Conservation (phyloP, 202 grass and related monocot species). For the Panicum hallii region DNA sequence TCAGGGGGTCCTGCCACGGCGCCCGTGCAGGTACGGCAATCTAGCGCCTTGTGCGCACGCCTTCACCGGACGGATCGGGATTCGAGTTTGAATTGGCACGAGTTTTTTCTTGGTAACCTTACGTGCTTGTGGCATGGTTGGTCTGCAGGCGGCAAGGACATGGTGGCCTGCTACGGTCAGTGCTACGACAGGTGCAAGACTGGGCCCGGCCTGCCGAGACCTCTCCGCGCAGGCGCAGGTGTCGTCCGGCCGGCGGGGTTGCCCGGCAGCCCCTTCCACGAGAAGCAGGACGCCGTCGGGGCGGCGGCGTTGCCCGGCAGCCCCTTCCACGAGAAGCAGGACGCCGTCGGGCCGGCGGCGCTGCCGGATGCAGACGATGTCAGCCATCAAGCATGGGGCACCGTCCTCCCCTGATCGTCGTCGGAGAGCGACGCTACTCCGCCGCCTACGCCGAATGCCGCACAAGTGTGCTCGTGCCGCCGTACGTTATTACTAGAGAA, state of each 20-base stretch:
- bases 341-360: too few relatives aligned
- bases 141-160: constrained; percentile 5
- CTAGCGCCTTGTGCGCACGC: neutral
- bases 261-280: neutral
- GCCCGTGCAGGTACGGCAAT: neutral
- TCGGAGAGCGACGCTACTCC: too few relatives aligned
- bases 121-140: neutral
- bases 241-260: neutral
- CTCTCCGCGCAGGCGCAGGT: constrained; percentile 37
- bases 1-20: neutral
- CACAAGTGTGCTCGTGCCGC: neutral
- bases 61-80: neutral
- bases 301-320: neutral
- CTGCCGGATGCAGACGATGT: neutral
- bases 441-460: neutral
- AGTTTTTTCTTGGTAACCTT: neutral
- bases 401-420: neutral
- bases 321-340: neutral
- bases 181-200: neutral
- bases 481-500: neutral
- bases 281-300: constrained; percentile 9
- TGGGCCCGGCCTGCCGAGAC: neutral
- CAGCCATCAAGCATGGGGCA: neutral
- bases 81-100: neutral
- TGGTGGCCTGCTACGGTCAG: neutral